phyloP scores from a whole-genome alignment of 768 basidiomycete species.

The Hebeloma cylindrosporum region DNA sequence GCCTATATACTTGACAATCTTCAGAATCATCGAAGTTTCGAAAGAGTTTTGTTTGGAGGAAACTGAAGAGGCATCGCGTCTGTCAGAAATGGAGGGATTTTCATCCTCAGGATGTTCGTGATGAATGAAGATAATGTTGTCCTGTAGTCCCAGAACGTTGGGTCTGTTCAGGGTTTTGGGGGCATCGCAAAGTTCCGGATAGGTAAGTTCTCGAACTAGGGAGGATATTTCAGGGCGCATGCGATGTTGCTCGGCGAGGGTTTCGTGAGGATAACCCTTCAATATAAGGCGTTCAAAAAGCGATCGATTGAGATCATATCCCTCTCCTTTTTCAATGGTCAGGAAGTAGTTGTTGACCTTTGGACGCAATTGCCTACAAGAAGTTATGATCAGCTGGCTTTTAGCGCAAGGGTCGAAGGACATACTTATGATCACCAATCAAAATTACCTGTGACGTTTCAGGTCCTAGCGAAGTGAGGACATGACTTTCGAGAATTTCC shows the following conservation, averaged over 20 bases:
- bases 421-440: slow-evolving; percentile 74
- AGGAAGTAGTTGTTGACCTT: slow-evolving; percentile 67
- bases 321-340: slow-evolving; percentile 67
- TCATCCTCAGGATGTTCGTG: slow-evolving; percentile 59
- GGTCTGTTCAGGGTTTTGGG: slow-evolving; percentile 48
- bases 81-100: slow-evolving; percentile 39
- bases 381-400: not conserved
- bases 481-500: slow-evolving; percentile 69
- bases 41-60: slow-evolving; percentile 62
- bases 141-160: slow-evolving; percentile 51
- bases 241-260: slow-evolving; percentile 59
- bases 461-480: slow-evolving; percentile 54
- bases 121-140: slow-evolving; percentile 63
- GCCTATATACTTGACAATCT: slow-evolving; percentile 61
- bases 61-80: slow-evolving; percentile 44
- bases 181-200: slow-evolving; percentile 64
- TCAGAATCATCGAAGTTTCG: slow-evolving; percentile 64
- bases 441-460: slow-evolving; percentile 55
- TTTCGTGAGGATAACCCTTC: slow-evolving; percentile 60
- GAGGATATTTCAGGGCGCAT: slow-evolving; percentile 76
- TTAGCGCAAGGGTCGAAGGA: slow-evolving; percentile 1
- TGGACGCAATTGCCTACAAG: slow-evolving; percentile 62
- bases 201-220: slow-evolving; percentile 60
- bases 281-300: slow-evolving; percentile 72
- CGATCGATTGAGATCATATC: slow-evolving; percentile 65